Base-by-base conservation (phyloP, 2,329 filamentous ascomycete species). In the Rutstroemia sp. region DNA sequence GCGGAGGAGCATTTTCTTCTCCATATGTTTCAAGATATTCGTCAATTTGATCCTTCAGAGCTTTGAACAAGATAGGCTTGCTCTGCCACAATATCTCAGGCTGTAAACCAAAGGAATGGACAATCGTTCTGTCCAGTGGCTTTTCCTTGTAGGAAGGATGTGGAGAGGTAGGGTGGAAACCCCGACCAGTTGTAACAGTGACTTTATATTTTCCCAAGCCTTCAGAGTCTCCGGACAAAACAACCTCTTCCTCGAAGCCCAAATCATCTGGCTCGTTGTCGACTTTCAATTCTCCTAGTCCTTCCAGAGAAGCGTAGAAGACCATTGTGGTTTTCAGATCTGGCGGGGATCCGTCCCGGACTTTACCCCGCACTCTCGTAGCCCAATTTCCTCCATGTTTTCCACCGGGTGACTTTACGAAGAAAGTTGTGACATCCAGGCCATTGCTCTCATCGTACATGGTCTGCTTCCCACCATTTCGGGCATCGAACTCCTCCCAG, bases 401-500 rank as follows among this genome's bases (percentile, higher is more conserved):
- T 53, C 91, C 92, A 21, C 92, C 91, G 2, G 92, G 89, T 38
- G 96, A 80, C 74, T 97, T 99, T 68, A 96, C 84, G 72, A 97
- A 96, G 52, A 90, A 88, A 45, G 92, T 96, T 8, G 88, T 95
- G 61, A 99, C 81, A 73, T 97, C 92, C 63, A 99, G 80, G 57
- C 81, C 82, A 73, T 99, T 99, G 49, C 82, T 87, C 54, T 86
- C 85, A 71, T 99, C 94, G 69, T 95, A 90, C 58, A 99, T 92
- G 0, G 88, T 88, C 73, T 99, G 90, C 21, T 88, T 79, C 56
- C 94, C 94, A 60, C 94, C 94, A 56, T 80, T 87, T 57, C 94
- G 81, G 21, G 91, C 86, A 72, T 99, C 94, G 71, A 95, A 99
- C 70, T 95, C 90, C 67, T 97, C 92, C 94, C 94, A 99, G 60